Evolutionary conservation across 176 grass and related monocot species (phyloP), one percentile per base, ranked within the genome.

Genomic region (Miscanthus lutarioriparius): DNA sequence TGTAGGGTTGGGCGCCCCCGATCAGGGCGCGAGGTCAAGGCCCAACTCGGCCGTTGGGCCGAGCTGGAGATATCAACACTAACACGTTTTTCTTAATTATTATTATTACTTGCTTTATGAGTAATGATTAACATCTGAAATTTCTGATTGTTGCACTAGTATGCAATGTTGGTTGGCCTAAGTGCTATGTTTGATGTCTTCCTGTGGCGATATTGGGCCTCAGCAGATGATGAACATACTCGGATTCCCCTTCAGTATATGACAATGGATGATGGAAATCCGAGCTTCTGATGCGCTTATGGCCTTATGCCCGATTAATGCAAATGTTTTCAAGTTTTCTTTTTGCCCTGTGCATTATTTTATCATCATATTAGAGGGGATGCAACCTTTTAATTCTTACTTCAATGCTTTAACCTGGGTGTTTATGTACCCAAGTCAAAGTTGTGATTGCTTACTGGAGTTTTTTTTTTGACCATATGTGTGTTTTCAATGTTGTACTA

Each of bases 221-320:
- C 44, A 79, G 88, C 95, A 97, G 87, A 86, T 91, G 95, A 93
- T 92, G 92, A 91, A 12, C 65, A 56, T 87, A 91, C 95, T 97
- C 90, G 90, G 95, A 97, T 97, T 97, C 95, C 95, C 92, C 95
- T 93, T 93, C 86, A 97, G 86, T 87, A 97, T 88, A 91, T 94
- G 92, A 76, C 43, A 86, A 48, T 84, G 95, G 82, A 95, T 97
- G 88, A 93, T 95, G 91, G 86, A 89, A 30, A 92, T 14, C 80
- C 82, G 88, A 95, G 90, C 92, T 84, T 91, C 95, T 97, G 95
- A 97, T 94, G 90, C 44, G 14, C 1, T 45, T 20, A 20, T 53
- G 49, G 49, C 49, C 49, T 22, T 41, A 4, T 69, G 39, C 86
- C 14, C 47, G 47, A 48, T 16, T 83, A 72, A 40, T 54, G 33